phyloP scores from a whole-genome alignment of 805 yeast species.

The Pichia kluyveri region DNA sequence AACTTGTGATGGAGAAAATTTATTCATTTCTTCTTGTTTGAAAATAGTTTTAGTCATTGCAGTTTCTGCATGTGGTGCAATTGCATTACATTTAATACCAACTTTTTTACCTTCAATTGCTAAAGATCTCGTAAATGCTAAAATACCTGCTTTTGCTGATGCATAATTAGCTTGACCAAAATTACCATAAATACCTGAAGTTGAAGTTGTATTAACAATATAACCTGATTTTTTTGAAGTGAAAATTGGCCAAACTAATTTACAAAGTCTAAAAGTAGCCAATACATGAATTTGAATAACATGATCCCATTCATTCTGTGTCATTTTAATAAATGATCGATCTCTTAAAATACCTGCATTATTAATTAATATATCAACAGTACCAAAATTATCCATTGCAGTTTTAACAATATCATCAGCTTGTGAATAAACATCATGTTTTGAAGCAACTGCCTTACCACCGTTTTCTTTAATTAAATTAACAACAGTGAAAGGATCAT shows the following conservation, averaged over 20 bases:
- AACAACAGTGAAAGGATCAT: slow-evolving; percentile 65
- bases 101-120: slow-evolving; percentile 85
- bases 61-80: slow-evolving; percentile 98
- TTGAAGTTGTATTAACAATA: slow-evolving; percentile 83
- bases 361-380: slow-evolving; percentile 77
- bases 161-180: slow-evolving; percentile 97
- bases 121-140: slow-evolving; percentile 76
- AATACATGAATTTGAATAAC: slow-evolving; percentile 74
- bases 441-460: slow-evolving; percentile 68
- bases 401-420: slow-evolving; percentile 69
- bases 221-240: slow-evolving; percentile 69
- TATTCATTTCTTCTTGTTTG: slow-evolving; percentile 68
- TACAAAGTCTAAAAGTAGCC: slow-evolving; percentile 75
- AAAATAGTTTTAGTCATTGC: slow-evolving; percentile 91
- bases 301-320: slow-evolving; percentile 72
- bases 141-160: slow-evolving; percentile 83
- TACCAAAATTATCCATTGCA: slow-evolving; percentile 69
- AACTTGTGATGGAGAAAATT: slow-evolving; percentile 79
- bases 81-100: slow-evolving; percentile 67
- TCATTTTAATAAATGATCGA: slow-evolving; percentile 76
- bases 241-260: slow-evolving; percentile 91
- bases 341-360: slow-evolving; percentile 95
- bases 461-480: slow-evolving; percentile 65
- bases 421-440: slow-evolving; percentile 70
- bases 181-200: slow-evolving; percentile 95